Base-by-base conservation (phyloP, 768 basidiomycete genomes). In the Cystofilobasidium ferigula region DNA sequence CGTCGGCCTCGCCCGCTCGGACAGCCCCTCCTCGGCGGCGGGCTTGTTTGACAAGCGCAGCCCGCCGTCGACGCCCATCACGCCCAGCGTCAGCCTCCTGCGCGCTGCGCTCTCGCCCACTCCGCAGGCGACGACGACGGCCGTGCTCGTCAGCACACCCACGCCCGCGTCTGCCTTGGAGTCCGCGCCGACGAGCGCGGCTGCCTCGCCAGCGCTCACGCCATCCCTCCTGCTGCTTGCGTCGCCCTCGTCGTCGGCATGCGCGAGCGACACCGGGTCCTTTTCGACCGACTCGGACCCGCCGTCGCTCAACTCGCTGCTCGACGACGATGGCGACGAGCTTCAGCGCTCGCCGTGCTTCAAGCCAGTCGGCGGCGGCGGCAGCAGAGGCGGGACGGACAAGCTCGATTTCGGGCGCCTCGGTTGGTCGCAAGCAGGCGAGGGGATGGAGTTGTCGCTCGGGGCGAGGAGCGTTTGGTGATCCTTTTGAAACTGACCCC, bases 211-310 rank as follows among this genome's bases (percentile, higher is more conserved):
- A 26, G 51, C 1, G 18, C 51, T 32, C 7, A 5, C 13, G 28
- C 28, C 22, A n/a, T 24, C 45, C 9, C 22, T 24, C 4, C 24
- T n/a, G 3, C 45, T 54, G 14, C 51, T 54, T 10, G 26, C 51
- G 3, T 54, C 51, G 51, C 51, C 51, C 7, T 54, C 51, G 30
- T 54, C 51, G 28, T 54, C 51, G 51, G 51, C 51, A 26, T 54
- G 51, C 51, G 14, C 28, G 28, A 12, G 28, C 28, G 51, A 54
- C 51, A 54, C 51, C 4, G 47, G 47, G 13, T 16, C 13, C 16
- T 54, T 54, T 14, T 32, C 30, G 51, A 54, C 51, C 51, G 51
- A 54, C 51, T 54, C 51, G 28, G 51, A 54, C 30, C 51, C 51
- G 51, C 51, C 51, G 51, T 30, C 28, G 26, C 30, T 54, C 28